Percentiles rank a stretch among this genome's conserved stretches.
Conservation (phyloP, 495 filamentous ascomycete genomes). For the Trichoderma parareesei region DNA sequence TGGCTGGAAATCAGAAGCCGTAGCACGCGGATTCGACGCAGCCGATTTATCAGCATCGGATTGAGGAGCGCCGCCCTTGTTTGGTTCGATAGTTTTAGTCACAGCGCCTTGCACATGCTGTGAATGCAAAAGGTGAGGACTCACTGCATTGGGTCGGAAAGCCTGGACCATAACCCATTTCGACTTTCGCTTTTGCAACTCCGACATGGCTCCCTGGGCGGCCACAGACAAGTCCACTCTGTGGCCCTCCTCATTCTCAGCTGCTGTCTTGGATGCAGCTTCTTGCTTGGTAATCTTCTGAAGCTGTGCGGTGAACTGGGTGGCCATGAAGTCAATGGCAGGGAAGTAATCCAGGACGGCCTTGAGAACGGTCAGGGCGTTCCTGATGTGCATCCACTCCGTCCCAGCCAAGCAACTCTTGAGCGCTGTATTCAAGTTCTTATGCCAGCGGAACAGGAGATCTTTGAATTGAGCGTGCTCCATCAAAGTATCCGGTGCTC, state of each 20-base stretch:
- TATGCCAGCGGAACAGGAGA: slow-evolving; percentile 85
- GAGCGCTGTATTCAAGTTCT: slow-evolving; percentile 62
- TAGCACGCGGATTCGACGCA: slow-evolving; percentile 26
- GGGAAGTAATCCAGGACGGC: slow-evolving; percentile 73
- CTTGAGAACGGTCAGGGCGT: slow-evolving; percentile 88
- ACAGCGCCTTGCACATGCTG: slow-evolving; percentile 13
- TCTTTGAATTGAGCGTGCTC: slow-evolving; percentile 82
- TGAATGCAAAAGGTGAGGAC: slow-evolving; percentile 14
- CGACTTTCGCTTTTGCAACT: slow-evolving; percentile 67
- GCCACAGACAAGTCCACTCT: slow-evolving; percentile 86
- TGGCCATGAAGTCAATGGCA: slow-evolving; percentile 78
- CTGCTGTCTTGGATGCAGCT: slow-evolving; percentile 46
- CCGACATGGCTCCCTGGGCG: slow-evolving; percentile 74
- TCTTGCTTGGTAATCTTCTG: slow-evolving; percentile 68
- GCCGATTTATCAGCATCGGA: slow-evolving; percentile 25
- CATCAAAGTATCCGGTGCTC: slow-evolving; percentile 56
- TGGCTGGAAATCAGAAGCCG: slow-evolving; percentile 41
- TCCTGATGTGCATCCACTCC: slow-evolving; percentile 98
- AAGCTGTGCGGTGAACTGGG: slow-evolving; percentile 58
- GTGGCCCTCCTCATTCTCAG: slow-evolving; percentile 54
- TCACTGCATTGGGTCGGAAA: slow-evolving; percentile 50
- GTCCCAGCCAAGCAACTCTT: slow-evolving; percentile 66
- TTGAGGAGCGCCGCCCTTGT: slow-evolving; percentile 30
- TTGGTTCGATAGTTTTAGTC: slow-evolving; percentile 20
- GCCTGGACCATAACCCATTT: slow-evolving; percentile 82